A percentile compares a stretch with the other conserved stretches of the same genome.
These are phyloP conservation scores for Bipolaris bicolor DNA, from an alignment of 2,329 filamentous ascomycete species.

Conservation along the genomic window DNA sequence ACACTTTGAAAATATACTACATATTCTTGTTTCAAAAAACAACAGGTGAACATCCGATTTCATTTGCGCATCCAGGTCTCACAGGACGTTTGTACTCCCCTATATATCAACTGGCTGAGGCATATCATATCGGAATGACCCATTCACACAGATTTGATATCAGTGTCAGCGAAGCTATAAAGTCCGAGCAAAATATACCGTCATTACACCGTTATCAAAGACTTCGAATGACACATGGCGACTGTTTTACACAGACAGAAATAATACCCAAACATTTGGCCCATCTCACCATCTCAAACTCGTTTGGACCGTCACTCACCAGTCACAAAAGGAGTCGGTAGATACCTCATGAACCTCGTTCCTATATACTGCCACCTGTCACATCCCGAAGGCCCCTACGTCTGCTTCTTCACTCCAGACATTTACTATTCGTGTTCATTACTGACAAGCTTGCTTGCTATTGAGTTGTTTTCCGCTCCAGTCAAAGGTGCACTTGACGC, in stretches of 20 bases:
- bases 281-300: constrained; percentile 40
- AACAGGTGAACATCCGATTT: constrained; percentile 34
- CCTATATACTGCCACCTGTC: constrained; percentile 36
- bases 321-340: constrained; percentile 41
- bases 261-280: constrained; percentile 37
- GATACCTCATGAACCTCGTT: constrained; percentile 40
- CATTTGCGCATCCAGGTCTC: constrained; percentile 39
- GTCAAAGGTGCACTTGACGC: constrained; percentile 34
- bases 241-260: constrained; percentile 25
- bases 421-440: constrained; percentile 39
- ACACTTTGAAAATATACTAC: neutral
- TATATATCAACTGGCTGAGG: constrained; percentile 38
- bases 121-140: constrained; percentile 36
- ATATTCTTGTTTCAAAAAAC: neutral
- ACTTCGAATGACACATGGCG: neutral
- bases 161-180: constrained; percentile 35
- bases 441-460: constrained; percentile 26
- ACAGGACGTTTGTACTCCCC: constrained; percentile 31
- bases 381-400: constrained; percentile 34
- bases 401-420: constrained; percentile 43
- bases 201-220: constrained; percentile 35
- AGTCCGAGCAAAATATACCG: constrained; percentile 31
- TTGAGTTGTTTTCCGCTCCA: constrained; percentile 34
- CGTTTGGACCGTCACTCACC: constrained; percentile 40
- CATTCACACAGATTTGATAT: constrained; percentile 41